Base-by-base conservation (phyloP, 2,329 filamentous ascomycete species). In the Talaromyces sp. region DNA sequence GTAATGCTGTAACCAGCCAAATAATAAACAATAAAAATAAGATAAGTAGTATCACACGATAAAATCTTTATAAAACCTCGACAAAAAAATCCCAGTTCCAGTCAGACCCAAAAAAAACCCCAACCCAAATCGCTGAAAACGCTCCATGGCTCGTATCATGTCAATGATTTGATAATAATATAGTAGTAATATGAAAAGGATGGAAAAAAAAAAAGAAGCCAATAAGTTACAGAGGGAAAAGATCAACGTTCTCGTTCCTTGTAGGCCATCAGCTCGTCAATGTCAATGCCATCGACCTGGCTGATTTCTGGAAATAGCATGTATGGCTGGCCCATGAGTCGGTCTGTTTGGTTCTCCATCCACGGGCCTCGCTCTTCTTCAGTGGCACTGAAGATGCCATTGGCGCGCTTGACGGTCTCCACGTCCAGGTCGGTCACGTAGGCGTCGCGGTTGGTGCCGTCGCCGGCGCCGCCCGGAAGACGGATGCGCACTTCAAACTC, bases 381-480 rank as follows among this genome's bases (percentile, higher is more conserved):
- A 0, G 89, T 94, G 5, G 92, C 89, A 64, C 83, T 83, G 68
- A 88, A 87, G 71, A 98, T 88, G 31, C 89, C 94, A 67, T 96
- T 87, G n/a, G 93, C 92, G 34, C 94, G 86, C 75, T 90, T 89
- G 73, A 98, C 76, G 1, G 93, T 97, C 79, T 95, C 89, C 57
- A 97, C 86, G 72, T 98, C 95, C 52, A 99, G 83, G 72, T 98
- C 95, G 6, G 94, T 98, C 44, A 97, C 88, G 73, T 96, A 98
- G 1, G 86, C 83, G 70, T 89, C 87, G 23, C 79, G 84, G 74
- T 96, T 93, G 10, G 93, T 97, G 42, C 96, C 89, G 73, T 96
- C 96, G 1, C 85, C 83, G 68, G 88, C 86, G 71, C 86, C 86
- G 71, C 91, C 89, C 28, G 85, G 85, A 18, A 97, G 83, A 75